Base-by-base conservation (phyloP, 768 basidiomycete genomes). In the Amanita subjunquillea region DNA sequence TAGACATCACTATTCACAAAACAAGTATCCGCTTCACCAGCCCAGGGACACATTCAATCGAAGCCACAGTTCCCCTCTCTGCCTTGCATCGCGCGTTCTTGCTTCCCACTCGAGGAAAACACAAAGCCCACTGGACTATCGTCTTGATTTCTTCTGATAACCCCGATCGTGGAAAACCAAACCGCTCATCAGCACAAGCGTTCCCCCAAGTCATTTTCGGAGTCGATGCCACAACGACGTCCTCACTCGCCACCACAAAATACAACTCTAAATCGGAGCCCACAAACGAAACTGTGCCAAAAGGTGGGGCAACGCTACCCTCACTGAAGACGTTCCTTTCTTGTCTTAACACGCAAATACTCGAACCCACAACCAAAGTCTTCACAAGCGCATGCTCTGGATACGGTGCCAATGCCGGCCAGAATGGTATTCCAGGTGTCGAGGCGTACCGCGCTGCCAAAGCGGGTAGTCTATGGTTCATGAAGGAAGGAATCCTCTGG, bases 361-460 rank as follows among this genome's bases (percentile, higher is more conserved):
- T 75, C 44, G 74, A 79, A 53, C 81, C 82, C 4, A 71, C 74
- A 0, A 58, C 71, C 0, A 60, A 64, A 27, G 68, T 78, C 1
- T 87, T 87, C 67, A 77, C 75, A 48, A 82, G 80, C 57, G 79
- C 73, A 0, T 75, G 75, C 53, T 48, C 65, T 12, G 67, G 72
- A 25, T 63, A 63, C 40, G 62, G 67, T 39, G 58, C 65, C 55
- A 72, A 64, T 51, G 72, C 71, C 1, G 63, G 62, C 42, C 62
- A 67, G 6, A 69, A 68, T 2, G 73, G 77, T 6, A 73, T 81
- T 3, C 79, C 84, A 1, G 84, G 84, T 0, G 67, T 86, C 23
- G 79, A 85, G 51, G 85, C 84, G 4, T 82, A 85, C 63, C 76
- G 82, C 29, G 76, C 76, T n/a, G 85, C 86, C 1, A 88, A 87